Conservation (phyloP, 352 stramenopile species). For the Achlya hypogyna region DNA sequence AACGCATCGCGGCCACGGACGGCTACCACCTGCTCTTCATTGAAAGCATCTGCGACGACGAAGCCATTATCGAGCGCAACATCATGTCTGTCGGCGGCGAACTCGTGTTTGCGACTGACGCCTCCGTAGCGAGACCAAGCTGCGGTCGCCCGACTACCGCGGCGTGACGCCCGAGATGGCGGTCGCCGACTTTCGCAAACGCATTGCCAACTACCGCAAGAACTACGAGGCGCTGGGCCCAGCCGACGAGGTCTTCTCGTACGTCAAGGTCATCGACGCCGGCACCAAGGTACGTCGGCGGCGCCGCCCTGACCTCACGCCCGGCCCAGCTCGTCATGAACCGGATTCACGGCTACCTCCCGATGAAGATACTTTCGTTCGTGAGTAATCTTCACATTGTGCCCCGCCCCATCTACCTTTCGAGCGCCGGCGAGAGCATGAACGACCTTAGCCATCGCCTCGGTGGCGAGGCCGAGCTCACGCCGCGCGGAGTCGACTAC, state of each 20-base stretch:
- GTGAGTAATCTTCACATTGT: conserved; percentile 94
- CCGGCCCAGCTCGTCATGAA: conserved; percentile 24
- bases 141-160: conserved; percentile 59
- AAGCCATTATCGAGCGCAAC: conserved; percentile 80
- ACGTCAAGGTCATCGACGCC: conserved; percentile 16
- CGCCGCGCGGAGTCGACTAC: neutral
- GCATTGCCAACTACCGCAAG: conserved; percentile 82
- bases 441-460: conserved; percentile 4
- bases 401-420: conserved; percentile 86
- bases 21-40: conserved; percentile 86
- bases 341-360: conserved; percentile 68
- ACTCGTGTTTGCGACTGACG: conserved; percentile 1
- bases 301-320: neutral
- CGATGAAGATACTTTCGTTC: conserved; percentile 88
- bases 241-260: conserved; percentile 49
- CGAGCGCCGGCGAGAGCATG: conserved; percentile 3
- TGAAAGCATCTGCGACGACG: conserved; percentile 89
- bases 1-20: conserved; percentile 22
- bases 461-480: conserved; percentile 7
- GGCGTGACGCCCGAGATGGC: conserved; percentile 60
- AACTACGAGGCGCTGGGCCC: conserved; percentile 82
- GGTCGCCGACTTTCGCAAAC: conserved; percentile 64
- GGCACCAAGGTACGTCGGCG: neutral
- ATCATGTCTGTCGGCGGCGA: conserved; percentile 64
- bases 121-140: conserved; percentile 9